Base-by-base conservation (phyloP, 139 green algal species). In the Astrephomene gubernaculifera region DNA sequence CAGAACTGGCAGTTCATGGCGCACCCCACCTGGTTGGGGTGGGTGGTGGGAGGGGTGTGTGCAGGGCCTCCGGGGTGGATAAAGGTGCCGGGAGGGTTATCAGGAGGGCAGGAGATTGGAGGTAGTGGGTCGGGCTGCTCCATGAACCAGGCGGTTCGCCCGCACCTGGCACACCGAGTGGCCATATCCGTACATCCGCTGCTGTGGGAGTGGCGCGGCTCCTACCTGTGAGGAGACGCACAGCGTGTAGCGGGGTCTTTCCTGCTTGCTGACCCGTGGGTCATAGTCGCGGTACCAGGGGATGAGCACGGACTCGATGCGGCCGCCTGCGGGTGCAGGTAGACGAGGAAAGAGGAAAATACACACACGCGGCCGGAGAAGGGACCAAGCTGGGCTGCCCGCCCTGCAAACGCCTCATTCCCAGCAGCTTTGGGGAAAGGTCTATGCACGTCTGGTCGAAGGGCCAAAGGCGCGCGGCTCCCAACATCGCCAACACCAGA, bases 1-100 rank as follows among this genome's bases (percentile, higher is more conserved):
- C 95, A 97, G 88, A 97, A 97, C 90, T 91, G 91, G 91, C 94
- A 97, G 81, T 92, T 93, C 92, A 96, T 96, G 12, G 91, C 95
- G 73, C 94, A 96, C 45, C 94, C 93, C 22, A 97, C 91, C 83
- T 92, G 92, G 29, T 27, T 25, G 71, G n/a, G 39, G 69, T 4
- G 21, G 24, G 57, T 21, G 57, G 19, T 21, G 57, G 21, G 19
- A 24, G 19, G 57, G 31, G 31, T 33, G 41, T 1, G 63, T 4
- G 63, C 9, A 70, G 63, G 63, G 31, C 4, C 12, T n/a, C n/a
- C n/a, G n/a, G n/a, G n/a, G n/a, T n/a, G n/a, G n/a, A n/a, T n/a
- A n/a, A n/a, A n/a, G n/a, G n/a, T n/a, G 8, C 27, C n/a, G n/a
- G n/a, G 63, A 43, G 63, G 8, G 63, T 12, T n/a, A 41, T 24